These are phyloP conservation scores for Hypoxylon rickii DNA, from an alignment of 495 filamentous ascomycete genomes.

Conservation along the genomic window DNA sequence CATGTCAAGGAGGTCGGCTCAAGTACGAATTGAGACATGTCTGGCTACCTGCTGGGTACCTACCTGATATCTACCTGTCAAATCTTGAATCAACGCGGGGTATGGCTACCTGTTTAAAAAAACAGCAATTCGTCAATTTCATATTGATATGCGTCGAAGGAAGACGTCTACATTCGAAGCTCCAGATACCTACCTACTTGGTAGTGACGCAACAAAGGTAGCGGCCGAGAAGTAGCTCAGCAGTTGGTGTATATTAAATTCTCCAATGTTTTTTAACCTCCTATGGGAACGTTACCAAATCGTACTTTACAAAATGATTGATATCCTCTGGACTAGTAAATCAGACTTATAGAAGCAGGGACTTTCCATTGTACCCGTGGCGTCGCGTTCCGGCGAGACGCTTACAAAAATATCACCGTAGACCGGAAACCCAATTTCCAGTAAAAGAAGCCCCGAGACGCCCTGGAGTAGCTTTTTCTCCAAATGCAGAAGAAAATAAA, in stretches of 20 bases:
- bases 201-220: no score
- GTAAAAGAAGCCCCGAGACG: constrained; percentile 8
- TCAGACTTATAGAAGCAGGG: constrained; percentile 2
- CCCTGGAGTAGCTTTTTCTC: constrained; percentile 2
- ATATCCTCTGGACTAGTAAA: constrained; percentile 1
- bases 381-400: constrained; percentile 3
- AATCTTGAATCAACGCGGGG: constrained; percentile 17
- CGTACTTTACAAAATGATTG: constrained; percentile 16
- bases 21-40: constrained; percentile 16
- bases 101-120: neutral
- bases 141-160: neutral
- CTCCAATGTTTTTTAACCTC: constrained; percentile 14
- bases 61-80: constrained; percentile 8
- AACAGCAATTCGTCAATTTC: constrained; percentile 1
- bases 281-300: constrained; percentile 5
- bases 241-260: no score
- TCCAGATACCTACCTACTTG: no score
- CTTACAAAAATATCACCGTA: neutral
- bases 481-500: constrained; percentile 9
- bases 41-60: neutral
- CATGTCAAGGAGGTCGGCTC: neutral
- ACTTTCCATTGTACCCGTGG: neutral
- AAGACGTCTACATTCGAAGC: no score
- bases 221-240: no score
- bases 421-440: neutral